Evolutionary conservation across 257 asterid genomes (phyloP), one percentile per base, ranked within the genome.

Genomic region (Cynanchum wilfordii): DNA sequence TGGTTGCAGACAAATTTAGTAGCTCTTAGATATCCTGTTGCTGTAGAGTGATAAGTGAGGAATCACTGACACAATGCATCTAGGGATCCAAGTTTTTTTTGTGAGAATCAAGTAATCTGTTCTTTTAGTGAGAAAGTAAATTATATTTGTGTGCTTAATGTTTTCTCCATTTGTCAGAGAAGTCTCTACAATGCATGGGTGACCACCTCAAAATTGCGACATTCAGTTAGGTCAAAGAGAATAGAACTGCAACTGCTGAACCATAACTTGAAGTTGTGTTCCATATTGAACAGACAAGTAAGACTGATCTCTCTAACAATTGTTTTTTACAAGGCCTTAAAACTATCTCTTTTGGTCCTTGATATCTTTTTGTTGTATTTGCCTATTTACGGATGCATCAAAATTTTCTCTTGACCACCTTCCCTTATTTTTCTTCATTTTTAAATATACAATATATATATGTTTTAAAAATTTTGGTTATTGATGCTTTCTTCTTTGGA

Each of bases 131-230:
- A 54, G 64, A 44, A 63, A 42, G 58, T 75, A 57, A 19, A 27
- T 7, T 24, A 44, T 30, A 56, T 24, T 27, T 29, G 13, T 77
- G 27, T 78, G 69, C 11, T 42, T 20, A 25, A 27, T 68, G 52
- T 22, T 69, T 15, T 71, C 54, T 52, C 13, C 62, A 58, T 68
- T 85, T 75, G 63, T 71, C 93, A 92, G 97, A 86, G 88, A 83
- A 87, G 82, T 82, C 81, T 89, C 36, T 92, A 88, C 50, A 86
- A 83, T 81, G 93, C 95, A 68, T 88, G 93, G 93, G 80, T 84
- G 84, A 76, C 89, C 73, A 82, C 82, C 66, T 81, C 89, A 45
- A 89, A 86, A 74, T 78, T 92, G 86, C 82, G 86, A 75, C 87
- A 83, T 70, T 86, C 84, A 44, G 90, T 88, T 72, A 80, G 58